A percentile compares a stretch with the other conserved stretches of the same genome.
These are phyloP conservation scores for Acanthamoeba triangularis DNA, from an alignment of 208 protist genomes.

Conservation along the genomic window DNA sequence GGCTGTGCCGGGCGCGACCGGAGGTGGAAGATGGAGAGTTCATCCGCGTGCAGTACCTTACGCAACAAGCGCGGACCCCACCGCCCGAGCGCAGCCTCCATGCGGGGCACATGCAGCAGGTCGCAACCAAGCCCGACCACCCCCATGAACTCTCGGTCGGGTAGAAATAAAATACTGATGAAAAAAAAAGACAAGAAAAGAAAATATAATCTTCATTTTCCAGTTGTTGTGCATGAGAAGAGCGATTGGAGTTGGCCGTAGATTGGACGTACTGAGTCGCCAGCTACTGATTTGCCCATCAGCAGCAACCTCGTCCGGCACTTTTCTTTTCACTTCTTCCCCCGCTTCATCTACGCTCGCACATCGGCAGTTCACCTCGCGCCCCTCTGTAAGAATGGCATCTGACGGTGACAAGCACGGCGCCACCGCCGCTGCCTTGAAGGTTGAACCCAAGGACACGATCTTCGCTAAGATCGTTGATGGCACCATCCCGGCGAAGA, in stretches of 20 bases:
- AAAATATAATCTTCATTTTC: not conserved
- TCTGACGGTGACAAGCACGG: conserved; percentile 73
- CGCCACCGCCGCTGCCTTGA: conserved; percentile 70
- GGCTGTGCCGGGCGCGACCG: not conserved
- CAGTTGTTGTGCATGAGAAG: not conserved
- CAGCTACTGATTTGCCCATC: not conserved
- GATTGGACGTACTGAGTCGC: conserved; percentile 47
- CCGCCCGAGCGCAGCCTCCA: conserved; percentile 13
- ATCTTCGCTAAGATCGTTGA: conserved; percentile 88
- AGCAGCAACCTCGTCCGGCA: not conserved
- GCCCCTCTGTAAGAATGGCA: not conserved
- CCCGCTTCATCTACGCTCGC: not conserved
- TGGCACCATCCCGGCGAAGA: conserved; percentile 81
- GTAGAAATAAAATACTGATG: not conserved
- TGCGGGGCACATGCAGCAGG: conserved; percentile 71
- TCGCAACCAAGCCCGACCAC: conserved; percentile 58
- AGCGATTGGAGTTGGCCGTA: not conserved
- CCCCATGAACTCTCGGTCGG: not conserved
- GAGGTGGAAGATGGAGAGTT: not conserved
- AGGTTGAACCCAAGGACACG: conserved; percentile 81
- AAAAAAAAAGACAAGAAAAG: not conserved
- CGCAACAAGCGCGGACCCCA: conserved; percentile 64
- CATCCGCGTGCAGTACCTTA: conserved; percentile 61
- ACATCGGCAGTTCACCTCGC: not conserved
- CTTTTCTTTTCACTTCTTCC: not conserved